phyloP scores from a whole-genome alignment of 257 asterid genomes.

The Lavandula angustifolia region DNA sequence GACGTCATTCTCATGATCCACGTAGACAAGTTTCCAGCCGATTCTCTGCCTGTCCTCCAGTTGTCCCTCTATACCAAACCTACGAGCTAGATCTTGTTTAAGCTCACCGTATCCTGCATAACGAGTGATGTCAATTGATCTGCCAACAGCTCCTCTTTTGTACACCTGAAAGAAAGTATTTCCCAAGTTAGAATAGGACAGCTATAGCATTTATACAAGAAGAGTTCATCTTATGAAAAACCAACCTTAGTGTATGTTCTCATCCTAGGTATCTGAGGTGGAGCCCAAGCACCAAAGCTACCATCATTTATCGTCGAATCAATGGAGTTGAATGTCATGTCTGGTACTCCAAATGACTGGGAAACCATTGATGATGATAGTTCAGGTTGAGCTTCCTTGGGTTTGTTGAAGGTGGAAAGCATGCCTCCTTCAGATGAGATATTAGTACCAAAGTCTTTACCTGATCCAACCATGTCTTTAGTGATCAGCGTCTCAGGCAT shows the following conservation, averaged over 20 bases:
- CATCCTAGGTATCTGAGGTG: constrained; percentile 79
- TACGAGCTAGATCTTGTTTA: constrained; percentile 84
- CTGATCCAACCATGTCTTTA: constrained; percentile 55
- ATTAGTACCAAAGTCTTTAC: constrained; percentile 56
- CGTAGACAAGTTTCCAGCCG: constrained; percentile 93
- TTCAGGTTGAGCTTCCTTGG: constrained; percentile 79
- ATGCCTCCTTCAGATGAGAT: constrained; percentile 63
- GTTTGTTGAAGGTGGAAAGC: constrained; percentile 62
- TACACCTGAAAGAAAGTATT: constrained; percentile 60
- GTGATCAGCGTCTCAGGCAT: constrained; percentile 61
- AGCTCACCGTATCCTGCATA: constrained; percentile 88
- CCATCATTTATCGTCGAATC: constrained; percentile 74
- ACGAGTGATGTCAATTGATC: constrained; percentile 86
- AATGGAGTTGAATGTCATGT: constrained; percentile 76
- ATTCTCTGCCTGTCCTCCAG: constrained; percentile 88
- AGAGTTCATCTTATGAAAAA: not conserved
- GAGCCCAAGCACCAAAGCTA: constrained; percentile 77
- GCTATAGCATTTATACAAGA: not conserved
- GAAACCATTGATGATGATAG: constrained; percentile 89
- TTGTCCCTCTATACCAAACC: constrained; percentile 94
- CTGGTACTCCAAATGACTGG: constrained; percentile 95
- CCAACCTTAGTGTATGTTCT: constrained; percentile 89
- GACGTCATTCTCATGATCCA: constrained; percentile 75
- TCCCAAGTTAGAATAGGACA: constrained; percentile 27
- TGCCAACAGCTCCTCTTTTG: constrained; percentile 98